Evolutionary conservation across 306 rosid genomes (phyloP).

Genomic region (Chamaecrista fasciculata): DNA sequence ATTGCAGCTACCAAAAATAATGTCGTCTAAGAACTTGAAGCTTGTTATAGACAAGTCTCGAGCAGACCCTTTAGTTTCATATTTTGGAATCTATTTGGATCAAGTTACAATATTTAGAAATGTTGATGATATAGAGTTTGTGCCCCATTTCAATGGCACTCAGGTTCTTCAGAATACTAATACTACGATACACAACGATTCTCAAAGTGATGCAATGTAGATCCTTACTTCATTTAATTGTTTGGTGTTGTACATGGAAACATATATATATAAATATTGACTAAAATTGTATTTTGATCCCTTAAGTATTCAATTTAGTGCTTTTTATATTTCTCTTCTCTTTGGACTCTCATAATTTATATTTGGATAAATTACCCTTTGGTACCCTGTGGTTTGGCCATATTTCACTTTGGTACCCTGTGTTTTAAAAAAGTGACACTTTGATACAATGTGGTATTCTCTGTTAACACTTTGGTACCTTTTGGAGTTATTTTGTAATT

Average conservation of each 20-base stretch:
- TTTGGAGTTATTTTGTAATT: no score
- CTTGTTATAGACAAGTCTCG: constrained; percentile 66
- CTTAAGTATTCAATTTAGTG: no score
- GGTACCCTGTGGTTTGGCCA: no score
- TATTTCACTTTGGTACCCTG: no score
- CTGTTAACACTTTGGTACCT: no score
- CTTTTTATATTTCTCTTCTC: no score
- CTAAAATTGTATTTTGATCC: no score
- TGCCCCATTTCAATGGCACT: constrained; percentile 42
- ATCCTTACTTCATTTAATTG: not conserved
- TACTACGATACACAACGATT: constrained; percentile 25
- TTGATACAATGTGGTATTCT: no score
- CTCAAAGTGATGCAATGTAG: constrained; percentile 44
- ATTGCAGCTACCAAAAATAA: constrained; percentile 48
- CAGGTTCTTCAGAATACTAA: constrained; percentile 36
- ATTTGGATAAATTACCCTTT: no score
- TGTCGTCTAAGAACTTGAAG: constrained; percentile 60
- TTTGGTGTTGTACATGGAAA: constrained; percentile 24
- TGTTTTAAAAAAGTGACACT: no score
- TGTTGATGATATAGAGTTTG: constrained; percentile 26
- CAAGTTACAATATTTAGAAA: constrained; percentile 40
- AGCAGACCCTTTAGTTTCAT: constrained; percentile 68
- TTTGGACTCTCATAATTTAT: no score
- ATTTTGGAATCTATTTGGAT: constrained; percentile 66
- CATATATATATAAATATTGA: no score